A percentile compares a stretch with the other conserved stretches of the same genome.
These are phyloP conservation scores for Alloascoidea africana DNA, from an alignment of 805 yeast genomes.

Conservation along the genomic window DNA sequence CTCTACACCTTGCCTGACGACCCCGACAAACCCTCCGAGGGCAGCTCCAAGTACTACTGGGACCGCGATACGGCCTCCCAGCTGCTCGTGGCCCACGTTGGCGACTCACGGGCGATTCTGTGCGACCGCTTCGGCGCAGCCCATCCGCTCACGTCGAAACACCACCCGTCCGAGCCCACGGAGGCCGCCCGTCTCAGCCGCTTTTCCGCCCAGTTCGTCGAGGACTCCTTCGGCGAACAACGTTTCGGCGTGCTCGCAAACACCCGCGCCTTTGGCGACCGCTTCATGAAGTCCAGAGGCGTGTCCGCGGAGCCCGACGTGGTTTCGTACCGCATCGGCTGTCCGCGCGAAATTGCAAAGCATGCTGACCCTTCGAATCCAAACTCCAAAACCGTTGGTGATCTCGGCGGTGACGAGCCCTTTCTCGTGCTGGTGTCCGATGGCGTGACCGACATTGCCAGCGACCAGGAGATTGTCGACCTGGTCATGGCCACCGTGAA, in stretches of 20 bases:
- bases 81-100: constrained; percentile 75
- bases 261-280: constrained; percentile 89
- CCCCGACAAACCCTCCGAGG: constrained; percentile 9
- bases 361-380: constrained; percentile 12
- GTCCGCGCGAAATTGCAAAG: constrained; percentile 23
- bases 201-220: constrained; percentile 46
- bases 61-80: constrained; percentile 51
- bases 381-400: constrained; percentile 19
- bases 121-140: constrained; percentile 74
- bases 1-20: constrained; percentile 30
- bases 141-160: constrained; percentile 61
- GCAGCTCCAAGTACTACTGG: constrained; percentile 26
- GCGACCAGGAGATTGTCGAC: constrained; percentile 89
- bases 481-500: constrained; percentile 55
- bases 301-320: constrained; percentile 89
- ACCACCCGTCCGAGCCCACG: constrained; percentile 74
- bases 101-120: constrained; percentile 81
- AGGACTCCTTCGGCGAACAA: constrained; percentile 89
- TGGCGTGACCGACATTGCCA: constrained; percentile 68
- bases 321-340: constrained; percentile 52
- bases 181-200: constrained; percentile 62
- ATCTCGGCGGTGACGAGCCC: constrained; percentile 62
- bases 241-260: constrained; percentile 75
- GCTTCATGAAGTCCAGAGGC: constrained; percentile 67
- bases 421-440: constrained; percentile 75